Evolutionary conservation across 2,329 filamentous ascomycete genomes (phyloP), one percentile per base, ranked within the genome.

Genomic region (Cercospora beticola): DNA sequence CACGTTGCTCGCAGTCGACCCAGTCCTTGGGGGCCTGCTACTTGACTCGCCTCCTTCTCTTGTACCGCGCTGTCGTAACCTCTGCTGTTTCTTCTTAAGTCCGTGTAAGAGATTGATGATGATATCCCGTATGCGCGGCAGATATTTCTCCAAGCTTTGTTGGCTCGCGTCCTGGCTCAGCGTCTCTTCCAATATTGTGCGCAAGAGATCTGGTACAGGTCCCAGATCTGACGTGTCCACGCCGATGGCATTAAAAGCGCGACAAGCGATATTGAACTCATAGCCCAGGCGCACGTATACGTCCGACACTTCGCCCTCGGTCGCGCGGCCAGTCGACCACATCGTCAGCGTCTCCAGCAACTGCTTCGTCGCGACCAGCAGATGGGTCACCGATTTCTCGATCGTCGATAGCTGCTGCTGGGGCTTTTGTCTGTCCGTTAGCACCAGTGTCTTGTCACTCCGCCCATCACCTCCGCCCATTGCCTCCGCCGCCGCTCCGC

Each of bases 201-300:
- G 89, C 71, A 99, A 83, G 68, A 94, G 85, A 79, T 99, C 95
- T 5, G 95, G 95, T 2, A 99, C 95, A 74, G 97, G 97, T 67
- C 95, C 95, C 12, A 99, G 86, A 79, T 99, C 95, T 28, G 89
- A 88, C 1, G 94, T 97, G 76, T 99, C 95, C 71, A 99, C 95
- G 70, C 96, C 95, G 77, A 99, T 99, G 68, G 94, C 93, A 76
- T 92, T 93, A 81, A 99, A 99, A 70, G 95, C 94, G 66, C 95
- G 91, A 80, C 94, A 98, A 30, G 95, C 95, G 84, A 99, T 95
- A 82, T 99, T 99, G 86, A 99, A 99, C 81, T 99, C 95, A 82
- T 99, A 99, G 58, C 95, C 95, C 70, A 99, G 84, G 70, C 95
- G 91, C 69, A 99, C 95, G 79, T 99, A 99, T 75, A 99, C 95